Evolutionary conservation across 805 yeast species (phyloP).

Genomic region (Wickerhamiella australiensis): DNA sequence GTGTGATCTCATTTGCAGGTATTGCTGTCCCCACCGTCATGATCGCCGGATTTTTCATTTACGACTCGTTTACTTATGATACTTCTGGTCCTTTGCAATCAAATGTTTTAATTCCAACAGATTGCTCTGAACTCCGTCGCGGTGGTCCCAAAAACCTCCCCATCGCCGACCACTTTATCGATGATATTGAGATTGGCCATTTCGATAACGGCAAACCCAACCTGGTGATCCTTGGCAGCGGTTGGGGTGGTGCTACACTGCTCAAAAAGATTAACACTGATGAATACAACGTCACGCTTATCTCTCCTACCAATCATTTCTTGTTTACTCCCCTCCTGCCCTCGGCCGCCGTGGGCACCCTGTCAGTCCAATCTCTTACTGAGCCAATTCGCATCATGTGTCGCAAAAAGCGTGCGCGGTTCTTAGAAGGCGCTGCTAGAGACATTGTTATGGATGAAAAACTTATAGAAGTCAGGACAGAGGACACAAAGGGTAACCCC

Average conservation of each 20-base stretch:
- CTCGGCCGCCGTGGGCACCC: slow-evolving; percentile 58
- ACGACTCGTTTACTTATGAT: slow-evolving; percentile 54
- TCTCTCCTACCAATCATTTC: slow-evolving; percentile 59
- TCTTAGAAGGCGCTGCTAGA: slow-evolving; percentile 50
- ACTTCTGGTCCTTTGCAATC: slow-evolving; percentile 26
- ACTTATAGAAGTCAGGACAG: slow-evolving; percentile 43
- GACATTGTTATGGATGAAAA: slow-evolving; percentile 44
- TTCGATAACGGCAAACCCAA: slow-evolving; percentile 40
- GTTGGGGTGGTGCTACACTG: slow-evolving; percentile 59
- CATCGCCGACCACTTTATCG: slow-evolving; percentile 43
- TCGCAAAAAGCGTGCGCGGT: slow-evolving; percentile 43
- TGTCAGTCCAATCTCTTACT: slow-evolving; percentile 50
- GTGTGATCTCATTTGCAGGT: slow-evolving; percentile 5
- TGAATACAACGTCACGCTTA: slow-evolving; percentile 51
- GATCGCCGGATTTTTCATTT: slow-evolving; percentile 43
- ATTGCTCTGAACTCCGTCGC: slow-evolving; percentile 41
- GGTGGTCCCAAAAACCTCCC: slow-evolving; percentile 70
- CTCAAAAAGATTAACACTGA: slow-evolving; percentile 40
- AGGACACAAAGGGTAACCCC: slow-evolving; percentile 31
- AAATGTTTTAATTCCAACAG: slow-evolving; percentile 38
- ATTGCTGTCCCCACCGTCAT: slow-evolving; percentile 23
- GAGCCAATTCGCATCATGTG: slow-evolving; percentile 54
- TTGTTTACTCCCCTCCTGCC: slow-evolving; percentile 60
- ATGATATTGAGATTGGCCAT: slow-evolving; percentile 42
- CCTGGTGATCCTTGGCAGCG: slow-evolving; percentile 52